Conservation (phyloP, 805 yeast genomes). For the Candida bentonensis region DNA sequence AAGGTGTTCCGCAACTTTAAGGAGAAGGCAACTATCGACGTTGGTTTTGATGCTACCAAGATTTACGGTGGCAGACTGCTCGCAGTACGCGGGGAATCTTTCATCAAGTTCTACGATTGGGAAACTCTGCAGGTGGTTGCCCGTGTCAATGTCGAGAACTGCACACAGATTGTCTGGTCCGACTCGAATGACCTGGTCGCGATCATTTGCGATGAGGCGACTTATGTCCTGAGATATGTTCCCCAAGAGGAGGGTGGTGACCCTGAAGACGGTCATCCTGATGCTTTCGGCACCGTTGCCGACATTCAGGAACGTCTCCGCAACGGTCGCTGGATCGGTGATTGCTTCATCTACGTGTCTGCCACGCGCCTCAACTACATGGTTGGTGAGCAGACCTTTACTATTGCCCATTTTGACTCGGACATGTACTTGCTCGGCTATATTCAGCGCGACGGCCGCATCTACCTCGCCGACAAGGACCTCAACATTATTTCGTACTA, state of each 20-base stretch:
- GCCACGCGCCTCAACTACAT: constrained; percentile 79
- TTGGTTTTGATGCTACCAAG: constrained; percentile 48
- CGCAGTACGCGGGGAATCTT: constrained; percentile 64
- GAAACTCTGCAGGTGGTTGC: constrained; percentile 72
- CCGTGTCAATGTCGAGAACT: constrained; percentile 71
- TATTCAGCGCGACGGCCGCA: constrained; percentile 75
- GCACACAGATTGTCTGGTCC: constrained; percentile 77
- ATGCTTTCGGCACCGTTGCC: constrained; percentile 67
- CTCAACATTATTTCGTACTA: constrained; percentile 69
- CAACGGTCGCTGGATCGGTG: constrained; percentile 95
- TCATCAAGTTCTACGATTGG: constrained; percentile 89
- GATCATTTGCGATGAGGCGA: constrained; percentile 53
- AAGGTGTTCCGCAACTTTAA: constrained; percentile 74
- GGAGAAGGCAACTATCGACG: constrained; percentile 52
- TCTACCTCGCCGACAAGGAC: constrained; percentile 85
- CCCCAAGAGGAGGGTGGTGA: constrained; percentile 44
- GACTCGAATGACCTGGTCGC: constrained; percentile 84
- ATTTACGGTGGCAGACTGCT: constrained; percentile 81
- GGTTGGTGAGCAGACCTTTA: constrained; percentile 88
- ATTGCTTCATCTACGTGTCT: constrained; percentile 87
- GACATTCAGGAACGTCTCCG: constrained; percentile 71
- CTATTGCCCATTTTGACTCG: constrained; percentile 84
- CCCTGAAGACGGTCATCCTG: constrained; percentile 75
- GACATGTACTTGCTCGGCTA: constrained; percentile 80
- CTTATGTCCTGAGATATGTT: constrained; percentile 62